Conservation (phyloP, 2,329 filamentous ascomycete species). For the Pseudonectria buxi region DNA sequence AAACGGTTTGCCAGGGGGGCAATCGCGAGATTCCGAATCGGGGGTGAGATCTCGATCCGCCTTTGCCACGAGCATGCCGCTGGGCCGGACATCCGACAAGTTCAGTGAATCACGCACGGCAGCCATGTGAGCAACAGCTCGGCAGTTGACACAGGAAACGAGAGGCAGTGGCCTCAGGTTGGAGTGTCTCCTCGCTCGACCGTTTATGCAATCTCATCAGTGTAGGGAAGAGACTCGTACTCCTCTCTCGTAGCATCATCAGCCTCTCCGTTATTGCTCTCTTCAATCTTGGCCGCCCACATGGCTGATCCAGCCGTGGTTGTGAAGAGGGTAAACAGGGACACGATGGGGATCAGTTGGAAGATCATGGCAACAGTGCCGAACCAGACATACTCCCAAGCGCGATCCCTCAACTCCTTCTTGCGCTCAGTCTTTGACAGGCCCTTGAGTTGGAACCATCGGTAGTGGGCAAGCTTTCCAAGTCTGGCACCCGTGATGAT, state of each 20-base stretch:
- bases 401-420: constrained; percentile 56
- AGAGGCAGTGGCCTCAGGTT: not conserved
- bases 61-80: too few relatives aligned
- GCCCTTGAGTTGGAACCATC: constrained; percentile 78
- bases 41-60: too few relatives aligned
- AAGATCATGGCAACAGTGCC: constrained; percentile 77
- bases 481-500: constrained; percentile 80
- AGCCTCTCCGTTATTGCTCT: constrained; percentile 32
- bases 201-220: constrained; percentile 18
- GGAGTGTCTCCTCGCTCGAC: not conserved
- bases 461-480: constrained; percentile 83
- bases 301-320: constrained; percentile 78
- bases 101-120: too few relatives aligned
- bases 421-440: constrained; percentile 69
- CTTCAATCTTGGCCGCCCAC: constrained; percentile 77
- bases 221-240: constrained; percentile 20
- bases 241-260: constrained; percentile 10
- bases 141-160: too few relatives aligned
- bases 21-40: too few relatives aligned
- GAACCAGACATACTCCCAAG: constrained; percentile 90
- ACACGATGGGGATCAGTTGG: constrained; percentile 81
- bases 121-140: too few relatives aligned
- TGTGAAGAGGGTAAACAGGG: constrained; percentile 91
- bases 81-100: too few relatives aligned
- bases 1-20: too few relatives aligned